These are phyloP conservation scores for Quambalaria eucalypti DNA, from an alignment of 1,284 basidiomycete genomes.

Conservation along the genomic window DNA sequence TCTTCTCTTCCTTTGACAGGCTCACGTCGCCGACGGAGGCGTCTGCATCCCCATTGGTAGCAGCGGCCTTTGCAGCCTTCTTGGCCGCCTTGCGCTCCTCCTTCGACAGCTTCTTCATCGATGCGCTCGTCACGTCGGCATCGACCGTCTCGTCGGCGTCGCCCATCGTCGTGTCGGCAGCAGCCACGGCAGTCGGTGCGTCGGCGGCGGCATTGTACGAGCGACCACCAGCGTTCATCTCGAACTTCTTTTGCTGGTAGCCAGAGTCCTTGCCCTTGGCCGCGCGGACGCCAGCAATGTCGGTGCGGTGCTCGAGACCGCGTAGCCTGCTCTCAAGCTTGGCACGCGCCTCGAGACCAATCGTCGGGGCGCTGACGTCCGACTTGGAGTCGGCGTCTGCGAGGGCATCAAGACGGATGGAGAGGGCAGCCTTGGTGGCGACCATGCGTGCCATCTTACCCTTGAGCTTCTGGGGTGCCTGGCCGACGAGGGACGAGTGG, in stretches of 20 bases:
- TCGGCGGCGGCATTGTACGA: slow-evolving; percentile 41
- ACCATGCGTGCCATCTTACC: slow-evolving; percentile 99
- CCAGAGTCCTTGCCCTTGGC: slow-evolving; percentile 25
- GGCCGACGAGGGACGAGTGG: slow-evolving; percentile 78
- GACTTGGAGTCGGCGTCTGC: slow-evolving; percentile 86
- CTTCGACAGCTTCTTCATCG: slow-evolving; percentile 21
- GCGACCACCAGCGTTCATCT: slow-evolving; percentile 30
- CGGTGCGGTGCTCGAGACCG: slow-evolving; percentile 58
- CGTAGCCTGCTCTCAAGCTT: slow-evolving; percentile 91
- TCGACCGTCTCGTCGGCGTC: slow-evolving; percentile 51
- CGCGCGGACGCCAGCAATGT: slow-evolving; percentile 23
- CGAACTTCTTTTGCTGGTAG: slow-evolving; percentile 43
- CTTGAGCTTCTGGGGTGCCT: slow-evolving; percentile 95
- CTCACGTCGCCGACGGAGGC: not conserved
- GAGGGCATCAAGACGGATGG: slow-evolving; percentile 90
- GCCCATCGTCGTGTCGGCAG: slow-evolving; percentile 23
- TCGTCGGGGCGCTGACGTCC: slow-evolving; percentile 63
- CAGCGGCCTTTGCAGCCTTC: slow-evolving; percentile 19
- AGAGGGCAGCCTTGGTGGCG: slow-evolving; percentile 80
- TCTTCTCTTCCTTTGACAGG: slow-evolving; percentile 5
- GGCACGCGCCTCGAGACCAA: slow-evolving; percentile 83
- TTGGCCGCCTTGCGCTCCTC: slow-evolving; percentile 25
- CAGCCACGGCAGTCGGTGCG: slow-evolving; percentile 18
- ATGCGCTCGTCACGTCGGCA: slow-evolving; percentile 48
- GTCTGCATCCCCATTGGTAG: not conserved